Base-by-base conservation (phyloP, 2,329 filamentous ascomycete genomes). In the Truncatella angustata region DNA sequence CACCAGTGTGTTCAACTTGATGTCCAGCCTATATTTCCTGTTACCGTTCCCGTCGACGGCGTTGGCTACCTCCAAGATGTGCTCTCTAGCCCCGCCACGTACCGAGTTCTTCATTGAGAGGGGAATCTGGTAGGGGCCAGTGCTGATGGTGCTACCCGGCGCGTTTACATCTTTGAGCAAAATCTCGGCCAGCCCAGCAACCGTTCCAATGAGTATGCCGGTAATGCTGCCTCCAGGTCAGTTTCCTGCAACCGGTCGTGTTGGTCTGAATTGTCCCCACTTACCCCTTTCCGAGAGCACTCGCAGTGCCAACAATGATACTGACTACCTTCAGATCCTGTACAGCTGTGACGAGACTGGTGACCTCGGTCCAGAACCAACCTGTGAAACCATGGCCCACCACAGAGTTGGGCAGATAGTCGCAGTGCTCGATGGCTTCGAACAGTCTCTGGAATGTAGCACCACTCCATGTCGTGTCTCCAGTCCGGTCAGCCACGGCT, bases 351-450 rank as follows among this genome's bases (percentile, higher is more conserved):
- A 73, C 74, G 10, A 79, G 58, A 16, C 79, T 66, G 58, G 76
- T 74, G 18, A 75, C 64, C 44, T 67, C 70, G 9, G 76, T 79
- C 14, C 66, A 67, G 14, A 82, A 69, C 79, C 79, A 84, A 5
- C 80, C 81, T 43, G 75, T 64, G 56, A 76, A 81, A 2, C 81
- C 82, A 57, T 84, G 81, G 3, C 77, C 78, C 11, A 66, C 28
- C 6, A 73, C 55, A 12, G 69, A 70, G 44, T 42, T 50, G 20
- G 66, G 68, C 2, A 73, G 26, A 9, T 54, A 54, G 18, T 54
- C 40, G 49, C 52, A 54, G 16, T 54, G 35, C 42, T 54, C 48
- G 7, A 54, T 51, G 18, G 11, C 28, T 16, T 51, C 35, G 18
- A 37, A 51, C 16, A 50, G 40, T 4, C 34, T 16, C n/a, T 49